These are phyloP conservation scores for Infundibulicybe gibba DNA, from an alignment of 768 basidiomycete species.

Conservation along the genomic window DNA sequence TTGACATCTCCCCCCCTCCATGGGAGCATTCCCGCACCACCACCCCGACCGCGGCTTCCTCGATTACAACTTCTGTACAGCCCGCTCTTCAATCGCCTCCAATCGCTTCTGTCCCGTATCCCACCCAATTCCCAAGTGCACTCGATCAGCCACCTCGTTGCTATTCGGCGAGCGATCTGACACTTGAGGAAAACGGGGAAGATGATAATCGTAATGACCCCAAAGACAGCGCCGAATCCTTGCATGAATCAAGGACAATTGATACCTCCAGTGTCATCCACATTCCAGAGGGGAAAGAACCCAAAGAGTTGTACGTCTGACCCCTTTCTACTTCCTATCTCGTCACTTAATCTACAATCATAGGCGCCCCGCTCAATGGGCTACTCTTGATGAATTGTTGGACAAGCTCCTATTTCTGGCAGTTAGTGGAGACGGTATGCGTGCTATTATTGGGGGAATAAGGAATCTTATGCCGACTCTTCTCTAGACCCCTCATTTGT, in stretches of 20 bases:
- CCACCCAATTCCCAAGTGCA: constrained; percentile 30
- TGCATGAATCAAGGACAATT: not conserved
- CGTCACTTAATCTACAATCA: constrained; percentile 1
- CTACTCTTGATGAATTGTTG: constrained; percentile 73
- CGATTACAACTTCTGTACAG: constrained; percentile 26
- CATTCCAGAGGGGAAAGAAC: not conserved
- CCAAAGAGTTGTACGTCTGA: constrained; percentile 11
- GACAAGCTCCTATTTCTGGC: constrained; percentile 81
- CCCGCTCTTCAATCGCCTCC: constrained; percentile 21
- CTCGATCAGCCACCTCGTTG: constrained; percentile 49
- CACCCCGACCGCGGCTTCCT: constrained; percentile 49
- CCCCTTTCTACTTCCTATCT: not conserved
- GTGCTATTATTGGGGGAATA: not conserved
- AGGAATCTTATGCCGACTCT: constrained; percentile 3
- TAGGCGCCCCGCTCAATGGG: constrained; percentile 64
- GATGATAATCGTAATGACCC: constrained; percentile 8
- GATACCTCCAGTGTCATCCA: not conserved
- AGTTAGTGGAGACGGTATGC: constrained; percentile 78
- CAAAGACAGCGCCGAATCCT: constrained; percentile 1
- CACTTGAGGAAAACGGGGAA: constrained; percentile 35
- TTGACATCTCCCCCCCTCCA: constrained; percentile 44
- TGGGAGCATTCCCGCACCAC: constrained; percentile 54
- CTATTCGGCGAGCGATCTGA: constrained; percentile 52
- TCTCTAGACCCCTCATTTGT: constrained; percentile 69
- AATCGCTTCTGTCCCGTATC: constrained; percentile 23